Percentiles rank a stretch among this genome's conserved stretches.
Conservation (phyloP, 2,329 filamentous ascomycete genomes). For the Triangularia verruculosa region DNA sequence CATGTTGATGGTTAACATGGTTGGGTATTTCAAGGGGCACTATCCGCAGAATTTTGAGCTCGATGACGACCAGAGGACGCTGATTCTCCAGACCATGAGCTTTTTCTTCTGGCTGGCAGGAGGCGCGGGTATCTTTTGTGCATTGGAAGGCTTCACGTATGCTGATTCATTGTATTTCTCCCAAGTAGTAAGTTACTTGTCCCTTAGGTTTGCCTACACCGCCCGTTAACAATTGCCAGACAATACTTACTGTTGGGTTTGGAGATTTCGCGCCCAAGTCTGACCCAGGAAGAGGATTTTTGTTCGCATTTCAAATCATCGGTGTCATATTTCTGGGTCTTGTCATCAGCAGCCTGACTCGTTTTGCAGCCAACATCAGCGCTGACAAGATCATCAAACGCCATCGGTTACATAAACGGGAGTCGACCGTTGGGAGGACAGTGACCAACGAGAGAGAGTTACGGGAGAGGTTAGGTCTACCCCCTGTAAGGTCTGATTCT, state of each 20-base stretch:
- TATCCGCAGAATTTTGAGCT: slow-evolving; percentile 66
- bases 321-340: slow-evolving; percentile 69
- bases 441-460: slow-evolving; percentile 52
- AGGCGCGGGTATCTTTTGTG: slow-evolving; percentile 59
- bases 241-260: slow-evolving; percentile 57
- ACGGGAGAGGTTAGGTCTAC: slow-evolving; percentile 36
- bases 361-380: slow-evolving; percentile 57
- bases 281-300: slow-evolving; percentile 52
- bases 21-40: slow-evolving; percentile 65
- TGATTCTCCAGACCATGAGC: slow-evolving; percentile 68
- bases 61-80: slow-evolving; percentile 63
- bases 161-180: slow-evolving; percentile 60
- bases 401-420: slow-evolving; percentile 54
- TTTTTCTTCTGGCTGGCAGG: slow-evolving; percentile 68
- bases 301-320: slow-evolving; percentile 65
- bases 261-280: slow-evolving; percentile 58
- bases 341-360: slow-evolving; percentile 62
- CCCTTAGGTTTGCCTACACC: not conserved
- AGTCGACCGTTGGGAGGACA: slow-evolving; percentile 51
- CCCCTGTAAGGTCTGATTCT: not conserved
- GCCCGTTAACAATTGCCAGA: not conserved
- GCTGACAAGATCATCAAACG: slow-evolving; percentile 60
- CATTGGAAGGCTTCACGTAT: slow-evolving; percentile 56
- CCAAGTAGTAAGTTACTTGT: slow-evolving; percentile 46
- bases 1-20: slow-evolving; percentile 66